Base-by-base conservation (phyloP, 2,329 filamentous ascomycete species). In the Fonsecaea pedrosoi region DNA sequence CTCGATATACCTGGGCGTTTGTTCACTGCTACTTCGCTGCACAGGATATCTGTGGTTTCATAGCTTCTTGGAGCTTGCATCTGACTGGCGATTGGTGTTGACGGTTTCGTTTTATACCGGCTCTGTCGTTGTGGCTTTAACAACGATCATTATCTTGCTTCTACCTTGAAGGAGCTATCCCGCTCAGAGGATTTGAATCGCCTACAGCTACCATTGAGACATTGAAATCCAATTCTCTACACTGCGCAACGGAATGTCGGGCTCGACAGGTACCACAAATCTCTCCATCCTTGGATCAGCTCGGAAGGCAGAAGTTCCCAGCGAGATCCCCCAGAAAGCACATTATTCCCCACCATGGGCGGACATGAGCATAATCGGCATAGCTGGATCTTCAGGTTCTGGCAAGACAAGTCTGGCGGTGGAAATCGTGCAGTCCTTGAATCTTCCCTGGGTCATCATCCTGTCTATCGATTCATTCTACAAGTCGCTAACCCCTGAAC, bases 401-500 rank as follows among this genome's bases (percentile, higher is more conserved):
- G 89, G 94, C 65, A 99, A 99, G 83, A 97, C 94, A 6, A 97
- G 94, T 6, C 82, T 99, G 62, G 94, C 95, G 37, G 87, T 96
- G 77, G 92, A 94, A 70, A 97, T 99, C 73, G 92, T 98, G 71
- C 90, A 87, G 74, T 90, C 91, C 74, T 82, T 99, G 74, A 97
- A 95, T 79, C 82, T 99, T 70, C 95, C 95, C 64, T 99, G 95
- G 94, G 95, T 99, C 69, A 94, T 97, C 58, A 97, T 99, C 79
- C 81, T 99, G 74, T 96, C 94, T 50, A 98, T 99, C 90, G 95
- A 99, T 79, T 97, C 94, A 12, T 99, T 97, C 79, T 99, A 99
- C 82, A 98, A 97, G 80, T 90, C 90, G 18, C 82, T 99, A 73
- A 90, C 87, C 18, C 84, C 89, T 2, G 93, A 94, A 75, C 85